phyloP scores from a whole-genome alignment of 495 filamentous ascomycete species.

The Hapsidospora chrysogenum region DNA sequence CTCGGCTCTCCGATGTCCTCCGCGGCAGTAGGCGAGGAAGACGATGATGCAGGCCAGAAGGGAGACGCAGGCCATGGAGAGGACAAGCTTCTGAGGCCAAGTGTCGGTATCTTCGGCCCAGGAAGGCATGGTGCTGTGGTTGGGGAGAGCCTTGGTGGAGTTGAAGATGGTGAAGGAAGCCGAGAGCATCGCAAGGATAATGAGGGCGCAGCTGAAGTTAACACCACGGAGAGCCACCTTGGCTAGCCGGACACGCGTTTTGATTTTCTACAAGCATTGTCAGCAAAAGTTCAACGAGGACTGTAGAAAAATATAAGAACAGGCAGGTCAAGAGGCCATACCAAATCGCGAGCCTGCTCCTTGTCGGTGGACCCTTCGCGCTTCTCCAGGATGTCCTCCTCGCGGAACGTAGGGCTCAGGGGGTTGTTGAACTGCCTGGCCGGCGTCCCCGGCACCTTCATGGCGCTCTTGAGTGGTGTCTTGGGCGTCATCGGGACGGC shows the following conservation, averaged over 20 bases:
- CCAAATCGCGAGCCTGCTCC: slow-evolving; percentile 69
- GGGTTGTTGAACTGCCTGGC: slow-evolving; percentile 45
- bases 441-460: slow-evolving; percentile 71
- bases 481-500: slow-evolving; percentile 44
- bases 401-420: slow-evolving; percentile 74
- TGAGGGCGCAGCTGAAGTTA: slow-evolving; percentile 92
- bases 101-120: slow-evolving; percentile 67
- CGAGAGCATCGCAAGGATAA: slow-evolving; percentile 76
- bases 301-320: neutral
- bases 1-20: slow-evolving; percentile 77
- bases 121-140: slow-evolving; percentile 61
- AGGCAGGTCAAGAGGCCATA: slow-evolving; percentile 37
- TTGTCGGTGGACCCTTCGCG: slow-evolving; percentile 63
- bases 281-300: too few relatives aligned
- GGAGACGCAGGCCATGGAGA: slow-evolving; percentile 63
- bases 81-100: slow-evolving; percentile 80
- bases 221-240: slow-evolving; percentile 86
- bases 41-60: slow-evolving; percentile 62
- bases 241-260: slow-evolving; percentile 79
- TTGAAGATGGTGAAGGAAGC: slow-evolving; percentile 82
- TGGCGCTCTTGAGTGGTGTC: slow-evolving; percentile 68
- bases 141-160: slow-evolving; percentile 52
- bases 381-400: slow-evolving; percentile 72
- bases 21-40: slow-evolving; percentile 74
- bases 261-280: too few relatives aligned